phyloP scores from a whole-genome alignment of 257 asterid genomes.

The Anisodus acutangulus region DNA sequence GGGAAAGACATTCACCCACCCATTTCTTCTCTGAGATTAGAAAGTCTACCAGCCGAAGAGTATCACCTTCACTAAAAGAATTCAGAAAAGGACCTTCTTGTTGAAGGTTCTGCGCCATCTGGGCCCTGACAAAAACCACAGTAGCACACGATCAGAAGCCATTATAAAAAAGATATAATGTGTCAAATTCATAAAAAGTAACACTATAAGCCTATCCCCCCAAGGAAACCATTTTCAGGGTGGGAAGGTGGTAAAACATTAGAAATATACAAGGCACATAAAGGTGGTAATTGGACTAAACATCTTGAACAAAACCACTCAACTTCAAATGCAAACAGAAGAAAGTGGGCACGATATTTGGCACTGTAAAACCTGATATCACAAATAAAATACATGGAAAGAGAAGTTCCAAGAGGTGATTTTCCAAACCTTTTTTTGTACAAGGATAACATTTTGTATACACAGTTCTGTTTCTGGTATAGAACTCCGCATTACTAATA shows the following conservation, averaged over 20 bases:
- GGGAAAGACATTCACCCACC: slow-evolving; percentile 57
- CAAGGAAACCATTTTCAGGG: background rate
- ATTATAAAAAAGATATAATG: background rate
- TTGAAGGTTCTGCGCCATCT: slow-evolving; percentile 56
- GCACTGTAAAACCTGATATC: slow-evolving; percentile 20
- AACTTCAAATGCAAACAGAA: slow-evolving; percentile 12
- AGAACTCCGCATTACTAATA: background rate
- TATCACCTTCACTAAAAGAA: slow-evolving; percentile 54
- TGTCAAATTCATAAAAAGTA: slow-evolving; percentile 6
- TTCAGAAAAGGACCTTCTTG: slow-evolving; percentile 61
- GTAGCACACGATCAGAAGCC: slow-evolving; percentile 1
- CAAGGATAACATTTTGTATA: background rate
- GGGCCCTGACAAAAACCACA: slow-evolving; percentile 48
- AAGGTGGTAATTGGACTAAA: background rate
- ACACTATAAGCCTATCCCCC: background rate
- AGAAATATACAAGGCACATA: background rate
- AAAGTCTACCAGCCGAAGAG: slow-evolving; percentile 64
- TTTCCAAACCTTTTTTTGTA: background rate
- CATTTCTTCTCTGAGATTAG: slow-evolving; percentile 79
- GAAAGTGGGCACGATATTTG: slow-evolving; percentile 22
- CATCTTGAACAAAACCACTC: slow-evolving; percentile 13
- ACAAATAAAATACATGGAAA: background rate
- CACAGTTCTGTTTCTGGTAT: background rate
- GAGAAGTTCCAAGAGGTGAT: background rate
- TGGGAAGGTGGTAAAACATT: slow-evolving; percentile 16